Conservation (phyloP, 768 basidiomycete genomes). For the Saitozyma podzolica region DNA sequence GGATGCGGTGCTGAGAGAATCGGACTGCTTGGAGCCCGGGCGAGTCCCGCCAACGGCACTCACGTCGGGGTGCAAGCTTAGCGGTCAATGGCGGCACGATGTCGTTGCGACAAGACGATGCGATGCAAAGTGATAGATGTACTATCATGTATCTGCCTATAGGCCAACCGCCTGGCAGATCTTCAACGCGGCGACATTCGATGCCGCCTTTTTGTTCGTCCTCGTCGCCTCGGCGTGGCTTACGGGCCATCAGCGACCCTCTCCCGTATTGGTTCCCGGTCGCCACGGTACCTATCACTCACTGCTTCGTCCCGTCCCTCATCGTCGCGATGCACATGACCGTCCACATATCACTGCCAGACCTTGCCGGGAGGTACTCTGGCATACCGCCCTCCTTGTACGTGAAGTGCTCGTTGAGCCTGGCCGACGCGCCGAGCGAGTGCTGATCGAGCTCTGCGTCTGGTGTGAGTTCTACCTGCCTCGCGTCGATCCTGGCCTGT, state of each 20-base stretch:
- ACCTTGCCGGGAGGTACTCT: slow-evolving; percentile 8
- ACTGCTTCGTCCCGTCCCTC: slow-evolving; percentile 24
- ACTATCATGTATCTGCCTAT: too few species aligned
- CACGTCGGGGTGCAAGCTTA: too few species aligned
- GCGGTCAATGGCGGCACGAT: too few species aligned
- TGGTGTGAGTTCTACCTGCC: background rate
- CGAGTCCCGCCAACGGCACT: too few species aligned
- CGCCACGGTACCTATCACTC: slow-evolving; percentile 17
- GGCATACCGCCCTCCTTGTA: slow-evolving; percentile 23
- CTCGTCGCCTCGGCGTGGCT: slow-evolving; percentile 23
- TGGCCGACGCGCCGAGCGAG: slow-evolving; percentile 27
- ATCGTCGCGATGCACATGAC: slow-evolving; percentile 17
- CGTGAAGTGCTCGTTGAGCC: slow-evolving; percentile 34
- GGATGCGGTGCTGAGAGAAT: too few species aligned
- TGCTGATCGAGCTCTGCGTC: slow-evolving; percentile 23
- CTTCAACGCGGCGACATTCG: slow-evolving; percentile 36
- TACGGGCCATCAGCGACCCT: background rate
- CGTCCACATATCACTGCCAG: slow-evolving; percentile 22
- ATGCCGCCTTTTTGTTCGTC: slow-evolving; percentile 27
- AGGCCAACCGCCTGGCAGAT: slow-evolving; percentile 22
- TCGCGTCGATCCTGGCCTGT: slow-evolving; percentile 6
- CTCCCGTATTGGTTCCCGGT: background rate
- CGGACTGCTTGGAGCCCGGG: too few species aligned
- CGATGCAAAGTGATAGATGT: too few species aligned
- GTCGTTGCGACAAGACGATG: too few species aligned